Percentiles rank a stretch among this genome's conserved stretches.
Evolutionary conservation across 2,329 filamentous ascomycete species (phyloP).

Genomic region (Penicillium sp.): DNA sequence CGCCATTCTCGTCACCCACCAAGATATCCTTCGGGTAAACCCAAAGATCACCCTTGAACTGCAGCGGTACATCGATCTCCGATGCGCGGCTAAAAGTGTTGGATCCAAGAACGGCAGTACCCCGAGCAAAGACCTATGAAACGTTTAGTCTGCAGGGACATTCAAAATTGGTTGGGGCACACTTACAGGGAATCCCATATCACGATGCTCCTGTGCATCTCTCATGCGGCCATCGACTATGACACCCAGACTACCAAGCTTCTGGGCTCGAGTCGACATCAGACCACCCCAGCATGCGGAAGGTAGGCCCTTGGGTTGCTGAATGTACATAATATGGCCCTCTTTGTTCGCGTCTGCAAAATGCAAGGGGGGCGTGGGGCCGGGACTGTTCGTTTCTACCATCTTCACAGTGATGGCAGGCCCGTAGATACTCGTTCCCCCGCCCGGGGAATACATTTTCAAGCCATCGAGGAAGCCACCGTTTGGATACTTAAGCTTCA

Average conservation of each 20-base stretch:
- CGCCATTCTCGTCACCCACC: conserved; percentile 18
- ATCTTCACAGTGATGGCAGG: conserved; percentile 18
- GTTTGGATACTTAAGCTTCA: conserved; percentile 17
- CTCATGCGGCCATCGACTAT: conserved; percentile 17
- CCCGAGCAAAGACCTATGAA: conserved; percentile 12
- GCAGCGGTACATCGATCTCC: conserved; percentile 15
- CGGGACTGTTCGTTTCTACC: conserved; percentile 15
- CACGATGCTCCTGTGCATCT: conserved; percentile 13
- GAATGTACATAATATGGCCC: conserved; percentile 20
- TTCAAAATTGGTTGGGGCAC: not conserved
- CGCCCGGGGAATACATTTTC: conserved; percentile 13
- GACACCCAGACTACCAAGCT: conserved; percentile 9
- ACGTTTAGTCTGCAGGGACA: not conserved
- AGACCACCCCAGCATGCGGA: conserved; percentile 17
- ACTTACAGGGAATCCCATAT: conserved; percentile 15
- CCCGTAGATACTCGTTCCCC: conserved; percentile 11
- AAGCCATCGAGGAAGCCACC: conserved; percentile 17
- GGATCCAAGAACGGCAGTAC: conserved; percentile 14
- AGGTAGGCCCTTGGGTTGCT: conserved; percentile 13
- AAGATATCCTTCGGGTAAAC: conserved; percentile 15
- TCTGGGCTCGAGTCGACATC: conserved; percentile 17
- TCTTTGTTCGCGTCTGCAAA: conserved; percentile 17
- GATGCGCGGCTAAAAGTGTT: conserved; percentile 17
- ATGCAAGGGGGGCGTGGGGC: conserved; percentile 10
- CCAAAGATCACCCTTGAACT: conserved; percentile 16